These are phyloP conservation scores for Clavaria fumosa DNA, from an alignment of 768 basidiomycete genomes.

Conservation along the genomic window DNA sequence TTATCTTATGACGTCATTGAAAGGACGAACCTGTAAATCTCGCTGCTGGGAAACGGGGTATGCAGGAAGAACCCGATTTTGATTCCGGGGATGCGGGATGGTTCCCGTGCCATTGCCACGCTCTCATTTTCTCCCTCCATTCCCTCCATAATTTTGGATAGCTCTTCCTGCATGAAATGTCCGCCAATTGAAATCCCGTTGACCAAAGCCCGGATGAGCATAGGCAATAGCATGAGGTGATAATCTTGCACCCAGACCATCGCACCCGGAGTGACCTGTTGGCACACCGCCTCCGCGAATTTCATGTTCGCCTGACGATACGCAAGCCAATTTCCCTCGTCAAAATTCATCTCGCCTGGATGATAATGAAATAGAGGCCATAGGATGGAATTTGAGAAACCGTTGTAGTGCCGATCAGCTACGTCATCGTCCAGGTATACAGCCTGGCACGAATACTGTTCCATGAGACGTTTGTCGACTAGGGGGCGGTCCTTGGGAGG, in stretches of 20 bases:
- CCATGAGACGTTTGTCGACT: slow-evolving; percentile 84
- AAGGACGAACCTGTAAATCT: slow-evolving; percentile 75
- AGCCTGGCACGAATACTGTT: slow-evolving; percentile 93
- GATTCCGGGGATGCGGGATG: slow-evolving; percentile 40
- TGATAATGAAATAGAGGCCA: slow-evolving; percentile 99
- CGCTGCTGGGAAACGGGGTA: slow-evolving; percentile 94
- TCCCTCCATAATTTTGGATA: slow-evolving; percentile 59
- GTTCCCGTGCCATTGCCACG: slow-evolving; percentile 6
- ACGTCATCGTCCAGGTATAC: slow-evolving; percentile 97
- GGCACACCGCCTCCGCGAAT: slow-evolving; percentile 81
- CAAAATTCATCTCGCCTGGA: slow-evolving; percentile 99
- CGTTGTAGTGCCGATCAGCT: slow-evolving; percentile 96
- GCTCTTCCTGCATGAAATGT: slow-evolving; percentile 41
- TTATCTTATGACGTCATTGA: slow-evolving; percentile 2
- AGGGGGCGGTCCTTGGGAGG: slow-evolving; percentile 80
- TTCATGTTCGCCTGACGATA: slow-evolving; percentile 93
- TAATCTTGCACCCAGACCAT: slow-evolving; percentile 99
- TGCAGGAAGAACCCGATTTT: slow-evolving; percentile 99
- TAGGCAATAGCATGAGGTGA: slow-evolving; percentile 93
- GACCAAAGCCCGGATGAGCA: slow-evolving; percentile 82
- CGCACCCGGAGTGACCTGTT: slow-evolving; percentile 66
- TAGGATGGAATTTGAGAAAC: slow-evolving; percentile 98
- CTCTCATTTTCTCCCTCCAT: slow-evolving; percentile 27
- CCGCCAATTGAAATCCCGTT: slow-evolving; percentile 48
- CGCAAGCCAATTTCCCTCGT: slow-evolving; percentile 95